Conservation (phyloP, 352 stramenopile genomes). For the Blastocystis sp. region DNA sequence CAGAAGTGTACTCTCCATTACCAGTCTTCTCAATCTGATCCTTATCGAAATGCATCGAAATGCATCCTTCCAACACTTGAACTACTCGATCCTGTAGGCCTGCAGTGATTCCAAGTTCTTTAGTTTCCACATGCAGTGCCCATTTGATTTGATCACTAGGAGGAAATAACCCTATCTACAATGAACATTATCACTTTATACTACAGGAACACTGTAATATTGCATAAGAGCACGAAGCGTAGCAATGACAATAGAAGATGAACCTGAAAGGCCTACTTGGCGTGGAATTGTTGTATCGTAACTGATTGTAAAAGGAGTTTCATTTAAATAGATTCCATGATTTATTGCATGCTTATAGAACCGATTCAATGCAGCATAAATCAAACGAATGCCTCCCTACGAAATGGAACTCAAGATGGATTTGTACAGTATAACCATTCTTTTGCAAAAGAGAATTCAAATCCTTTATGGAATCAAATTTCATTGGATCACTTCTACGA, state of each 20-base stretch:
- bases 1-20: slow-evolving; percentile 69
- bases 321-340: slow-evolving; percentile 69
- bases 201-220: slow-evolving; percentile 70
- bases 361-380: slow-evolving; percentile 71
- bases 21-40: slow-evolving; percentile 67
- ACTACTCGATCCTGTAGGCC: slow-evolving; percentile 73
- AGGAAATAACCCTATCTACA: slow-evolving; percentile 54
- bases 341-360: slow-evolving; percentile 71
- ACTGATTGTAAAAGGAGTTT: slow-evolving; percentile 69
- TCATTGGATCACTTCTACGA: slow-evolving; percentile 69
- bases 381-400: slow-evolving; percentile 71
- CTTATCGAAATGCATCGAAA: slow-evolving; percentile 73
- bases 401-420: not conserved
- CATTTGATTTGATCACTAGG: slow-evolving; percentile 69
- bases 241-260: slow-evolving; percentile 73
- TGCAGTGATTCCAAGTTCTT: slow-evolving; percentile 73
- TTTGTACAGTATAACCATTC: slow-evolving; percentile 69
- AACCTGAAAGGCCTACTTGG: slow-evolving; percentile 73
- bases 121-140: slow-evolving; percentile 72
- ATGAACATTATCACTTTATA: not conserved
- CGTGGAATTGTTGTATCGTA: slow-evolving; percentile 73
- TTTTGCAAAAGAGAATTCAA: slow-evolving; percentile 68
- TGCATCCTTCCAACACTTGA: slow-evolving; percentile 72
- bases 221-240: slow-evolving; percentile 70
- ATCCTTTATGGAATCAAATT: slow-evolving; percentile 69